phyloP scores from a whole-genome alignment of 345 rosid species.

The Noccaea bulbosa region DNA sequence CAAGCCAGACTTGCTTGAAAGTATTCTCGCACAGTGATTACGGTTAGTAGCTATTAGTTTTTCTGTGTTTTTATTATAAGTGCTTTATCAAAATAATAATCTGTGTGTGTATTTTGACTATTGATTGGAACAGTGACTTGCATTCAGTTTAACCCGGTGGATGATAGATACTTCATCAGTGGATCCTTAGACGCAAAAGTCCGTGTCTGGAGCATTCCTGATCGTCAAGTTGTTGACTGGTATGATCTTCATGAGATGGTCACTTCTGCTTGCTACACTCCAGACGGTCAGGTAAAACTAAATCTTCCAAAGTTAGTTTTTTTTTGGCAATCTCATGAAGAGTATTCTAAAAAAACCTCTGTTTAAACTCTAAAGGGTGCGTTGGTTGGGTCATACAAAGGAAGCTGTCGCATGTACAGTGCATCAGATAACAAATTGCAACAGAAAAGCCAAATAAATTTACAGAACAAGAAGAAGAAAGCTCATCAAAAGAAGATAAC shows the following conservation, averaged over 20 bases:
- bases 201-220: constrained; percentile 98
- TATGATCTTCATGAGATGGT: constrained; percentile 98
- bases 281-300: constrained; percentile 90
- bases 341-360: constrained; percentile 31
- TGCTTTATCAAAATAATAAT: constrained; percentile 1
- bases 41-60: constrained; percentile 53
- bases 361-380: constrained; percentile 68
- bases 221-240: constrained; percentile 92
- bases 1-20: constrained; percentile 86
- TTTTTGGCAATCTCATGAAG: background rate
- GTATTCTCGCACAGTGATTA: constrained; percentile 91
- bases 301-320: background rate
- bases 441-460: constrained; percentile 67
- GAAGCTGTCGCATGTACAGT: constrained; percentile 77
- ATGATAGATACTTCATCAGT: constrained; percentile 94
- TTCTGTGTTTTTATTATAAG: background rate
- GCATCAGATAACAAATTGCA: constrained; percentile 90
- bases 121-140: constrained; percentile 78
- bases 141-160: constrained; percentile 98
- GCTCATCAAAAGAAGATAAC: constrained; percentile 90
- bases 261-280: constrained; percentile 96
- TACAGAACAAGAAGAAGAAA: constrained; percentile 93
- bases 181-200: constrained; percentile 97
- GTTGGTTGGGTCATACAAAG: constrained; percentile 90
- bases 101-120: constrained; percentile 21